Percentiles rank a stretch among this genome's conserved stretches.
Conservation (phyloP, 768 basidiomycete genomes). For the Dentipellis fragilis region DNA sequence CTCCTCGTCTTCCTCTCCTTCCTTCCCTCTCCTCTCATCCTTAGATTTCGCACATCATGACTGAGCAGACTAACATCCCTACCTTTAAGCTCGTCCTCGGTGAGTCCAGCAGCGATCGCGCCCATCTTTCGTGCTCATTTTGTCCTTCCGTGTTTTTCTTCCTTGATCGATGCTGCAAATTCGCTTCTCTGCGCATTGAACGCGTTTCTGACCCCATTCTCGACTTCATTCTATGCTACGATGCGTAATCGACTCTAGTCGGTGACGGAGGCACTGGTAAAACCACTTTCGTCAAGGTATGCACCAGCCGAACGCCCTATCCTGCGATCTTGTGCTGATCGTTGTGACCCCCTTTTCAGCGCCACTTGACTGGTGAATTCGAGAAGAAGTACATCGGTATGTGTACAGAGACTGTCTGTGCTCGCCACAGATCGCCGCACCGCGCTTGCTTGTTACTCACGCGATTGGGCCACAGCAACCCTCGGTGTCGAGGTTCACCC, state of each 20-base stretch:
- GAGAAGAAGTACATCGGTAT: constrained; percentile 99
- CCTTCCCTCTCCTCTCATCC: constrained; percentile 19
- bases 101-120: constrained; percentile 30
- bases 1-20: constrained; percentile 20
- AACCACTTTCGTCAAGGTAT: constrained; percentile 96
- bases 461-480: constrained; percentile 53
- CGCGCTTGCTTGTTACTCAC: background rate
- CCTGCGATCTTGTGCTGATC: constrained; percentile 53
- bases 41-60: constrained; percentile 27
- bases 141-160: constrained; percentile 23
- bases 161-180: constrained; percentile 43
- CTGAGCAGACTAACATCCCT: constrained; percentile 42
- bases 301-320: constrained; percentile 14
- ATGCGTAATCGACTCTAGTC: constrained; percentile 37
- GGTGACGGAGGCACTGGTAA: constrained; percentile 97
- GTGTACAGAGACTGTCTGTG: constrained; percentile 17
- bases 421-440: background rate
- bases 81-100: constrained; percentile 99
- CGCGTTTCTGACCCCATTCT: constrained; percentile 12
- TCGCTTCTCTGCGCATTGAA: constrained; percentile 8
- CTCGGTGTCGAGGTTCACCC: constrained; percentile 99
- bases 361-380: constrained; percentile 98
- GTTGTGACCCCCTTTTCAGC: constrained; percentile 35
- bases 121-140: constrained; percentile 1
- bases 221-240: constrained; percentile 12